phyloP scores from a whole-genome alignment of 257 asterid species.

The Asclepias syriaca region DNA sequence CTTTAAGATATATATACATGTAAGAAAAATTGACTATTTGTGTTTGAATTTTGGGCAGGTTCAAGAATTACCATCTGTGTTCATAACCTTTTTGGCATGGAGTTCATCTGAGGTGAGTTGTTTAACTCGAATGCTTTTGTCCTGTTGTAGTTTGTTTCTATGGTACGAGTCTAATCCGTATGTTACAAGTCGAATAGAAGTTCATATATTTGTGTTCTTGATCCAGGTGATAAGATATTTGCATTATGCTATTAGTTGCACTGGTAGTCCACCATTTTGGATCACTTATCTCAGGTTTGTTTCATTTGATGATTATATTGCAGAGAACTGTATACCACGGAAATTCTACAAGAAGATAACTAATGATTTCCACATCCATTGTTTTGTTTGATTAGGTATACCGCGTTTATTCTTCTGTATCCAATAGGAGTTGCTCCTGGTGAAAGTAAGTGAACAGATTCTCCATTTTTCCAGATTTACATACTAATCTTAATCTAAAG shows the following conservation, averaged over 20 bases:
- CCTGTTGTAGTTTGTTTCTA: not conserved
- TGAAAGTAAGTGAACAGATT: conserved; percentile 63
- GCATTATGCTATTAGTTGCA: conserved; percentile 63
- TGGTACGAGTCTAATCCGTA: not conserved
- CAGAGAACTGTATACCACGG: not conserved
- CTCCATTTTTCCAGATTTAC: not conserved
- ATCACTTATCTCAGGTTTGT: conserved; percentile 64
- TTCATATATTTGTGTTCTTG: not conserved
- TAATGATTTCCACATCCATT: conserved; percentile 2
- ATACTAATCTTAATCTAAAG: not conserved
- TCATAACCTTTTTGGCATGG: conserved; percentile 80
- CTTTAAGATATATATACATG: not conserved
- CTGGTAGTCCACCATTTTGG: conserved; percentile 59
- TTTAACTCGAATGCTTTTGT: not conserved
- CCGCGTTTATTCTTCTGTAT: conserved; percentile 77
- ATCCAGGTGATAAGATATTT: conserved; percentile 74
- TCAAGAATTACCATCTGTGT: conserved; percentile 66
- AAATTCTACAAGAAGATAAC: conserved; percentile 4
- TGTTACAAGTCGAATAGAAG: not conserved
- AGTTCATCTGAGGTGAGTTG: conserved; percentile 71
- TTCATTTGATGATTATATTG: conserved; percentile 1
- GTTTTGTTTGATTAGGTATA: conserved; percentile 51
- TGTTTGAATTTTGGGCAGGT: conserved; percentile 36
- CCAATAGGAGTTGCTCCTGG: conserved; percentile 85
- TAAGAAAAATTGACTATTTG: not conserved